These are phyloP conservation scores for Pichia deserticola DNA, from an alignment of 805 yeast genomes.

Conservation along the genomic window DNA sequence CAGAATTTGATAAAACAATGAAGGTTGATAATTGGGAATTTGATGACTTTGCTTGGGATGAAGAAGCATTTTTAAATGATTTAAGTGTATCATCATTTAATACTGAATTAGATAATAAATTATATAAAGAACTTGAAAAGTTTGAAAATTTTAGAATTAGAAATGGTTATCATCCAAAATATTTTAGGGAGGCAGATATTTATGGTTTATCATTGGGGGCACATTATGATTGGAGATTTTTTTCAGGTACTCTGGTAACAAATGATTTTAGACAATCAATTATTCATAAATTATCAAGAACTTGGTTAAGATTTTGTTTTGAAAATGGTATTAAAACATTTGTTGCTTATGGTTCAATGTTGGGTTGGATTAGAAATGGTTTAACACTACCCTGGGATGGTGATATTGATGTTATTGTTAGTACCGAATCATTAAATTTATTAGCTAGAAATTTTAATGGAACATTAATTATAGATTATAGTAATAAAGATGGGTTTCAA, in stretches of 20 bases:
- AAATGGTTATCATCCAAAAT: constrained; percentile 23
- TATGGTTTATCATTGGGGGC: constrained; percentile 27
- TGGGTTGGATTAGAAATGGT: constrained; percentile 59
- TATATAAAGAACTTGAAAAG: constrained; percentile 3
- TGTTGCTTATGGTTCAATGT: constrained; percentile 58
- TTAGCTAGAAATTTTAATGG: constrained; percentile 44
- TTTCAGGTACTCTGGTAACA: constrained; percentile 21
- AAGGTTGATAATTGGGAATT: constrained; percentile 6
- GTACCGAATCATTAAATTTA: constrained; percentile 35
- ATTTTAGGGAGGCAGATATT: constrained; percentile 37
- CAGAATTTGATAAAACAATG: neutral
- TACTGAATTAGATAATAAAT: constrained; percentile 4
- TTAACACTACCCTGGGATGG: constrained; percentile 53
- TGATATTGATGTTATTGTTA: constrained; percentile 56
- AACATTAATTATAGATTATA: constrained; percentile 38
- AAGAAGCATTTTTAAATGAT: constrained; percentile 5
- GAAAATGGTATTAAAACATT: constrained; percentile 42
- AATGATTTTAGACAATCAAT: constrained; percentile 19
- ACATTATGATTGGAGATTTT: constrained; percentile 44
- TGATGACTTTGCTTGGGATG: constrained; percentile 12
- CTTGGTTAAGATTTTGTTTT: constrained; percentile 47
- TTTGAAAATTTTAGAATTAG: constrained; percentile 10
- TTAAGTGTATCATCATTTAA: neutral
- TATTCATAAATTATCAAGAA: constrained; percentile 42
- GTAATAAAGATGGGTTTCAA: constrained; percentile 10